phyloP scores from a whole-genome alignment of 2,329 filamentous ascomycete species.

The Polytolypa hystricis region DNA sequence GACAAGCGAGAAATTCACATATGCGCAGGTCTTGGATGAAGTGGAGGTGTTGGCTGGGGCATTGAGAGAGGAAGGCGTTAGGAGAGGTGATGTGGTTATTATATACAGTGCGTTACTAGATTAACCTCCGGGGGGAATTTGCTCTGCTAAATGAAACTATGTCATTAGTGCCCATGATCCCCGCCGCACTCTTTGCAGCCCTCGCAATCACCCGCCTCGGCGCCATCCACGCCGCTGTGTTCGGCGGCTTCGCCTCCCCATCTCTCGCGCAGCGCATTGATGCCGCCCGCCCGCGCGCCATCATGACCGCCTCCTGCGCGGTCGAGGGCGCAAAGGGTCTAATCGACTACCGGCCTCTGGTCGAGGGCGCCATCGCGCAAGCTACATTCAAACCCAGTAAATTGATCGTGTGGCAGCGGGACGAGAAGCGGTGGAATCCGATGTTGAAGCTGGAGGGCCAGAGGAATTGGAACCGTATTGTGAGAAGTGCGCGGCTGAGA shows the following conservation, averaged over 20 bases:
- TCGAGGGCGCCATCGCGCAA: conserved; percentile 59
- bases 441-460: conserved; percentile 58
- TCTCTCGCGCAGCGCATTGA: conserved; percentile 84
- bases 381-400: conserved; percentile 60
- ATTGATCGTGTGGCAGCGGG: conserved; percentile 74
- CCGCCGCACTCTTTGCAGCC: conserved; percentile 74
- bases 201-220: conserved; percentile 72
- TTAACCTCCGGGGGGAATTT: not conserved
- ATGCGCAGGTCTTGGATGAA: conserved; percentile 62
- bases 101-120: conserved; percentile 59
- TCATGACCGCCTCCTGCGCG: conserved; percentile 84
- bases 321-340: conserved; percentile 79
- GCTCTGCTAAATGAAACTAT: not conserved
- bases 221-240: conserved; percentile 83
- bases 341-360: conserved; percentile 63
- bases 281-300: conserved; percentile 59
- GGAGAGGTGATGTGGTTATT: conserved; percentile 74
- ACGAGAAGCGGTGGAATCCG: conserved; percentile 62
- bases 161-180: conserved; percentile 82
- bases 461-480: conserved; percentile 66
- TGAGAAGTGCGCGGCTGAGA: conserved; percentile 57
- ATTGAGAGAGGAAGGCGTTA: conserved; percentile 68
- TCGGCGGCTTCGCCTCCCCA: conserved; percentile 75
- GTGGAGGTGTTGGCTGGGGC: conserved; percentile 75
- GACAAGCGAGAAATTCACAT: conserved; percentile 61